These are phyloP conservation scores for Fusarium lateritium DNA, from an alignment of 2,329 filamentous ascomycete genomes.

Conservation along the genomic window DNA sequence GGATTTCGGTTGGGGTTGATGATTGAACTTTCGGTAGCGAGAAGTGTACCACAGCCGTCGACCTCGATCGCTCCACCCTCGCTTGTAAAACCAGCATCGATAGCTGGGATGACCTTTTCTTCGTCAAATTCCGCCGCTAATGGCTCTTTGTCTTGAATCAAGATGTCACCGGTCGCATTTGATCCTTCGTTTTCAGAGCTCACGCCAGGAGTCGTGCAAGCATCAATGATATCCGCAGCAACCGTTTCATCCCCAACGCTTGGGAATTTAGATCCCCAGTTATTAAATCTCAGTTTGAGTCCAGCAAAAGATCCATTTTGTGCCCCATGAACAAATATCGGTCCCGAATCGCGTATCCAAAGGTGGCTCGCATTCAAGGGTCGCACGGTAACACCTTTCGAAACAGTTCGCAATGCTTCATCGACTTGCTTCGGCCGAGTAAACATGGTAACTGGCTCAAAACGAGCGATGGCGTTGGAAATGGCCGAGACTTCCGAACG, in stretches of 20 bases:
- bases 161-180: too few relatives aligned
- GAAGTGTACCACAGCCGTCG: conserved; percentile 50
- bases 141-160: too few relatives aligned
- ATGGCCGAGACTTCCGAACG: conserved; percentile 46
- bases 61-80: conserved; percentile 50
- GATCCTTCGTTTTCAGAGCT: not conserved
- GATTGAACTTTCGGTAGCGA: conserved; percentile 50
- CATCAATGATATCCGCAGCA: conserved; percentile 19
- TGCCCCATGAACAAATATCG: conserved; percentile 38
- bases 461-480: conserved; percentile 45
- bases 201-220: not conserved
- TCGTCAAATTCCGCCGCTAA: too few relatives aligned
- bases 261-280: conserved; percentile 47
- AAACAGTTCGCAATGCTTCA: conserved; percentile 11
- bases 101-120: not conserved
- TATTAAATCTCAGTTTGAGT: conserved; percentile 50
- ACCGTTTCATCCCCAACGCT: conserved; percentile 22
- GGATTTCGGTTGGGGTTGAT: conserved; percentile 51
- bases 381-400: conserved; percentile 10
- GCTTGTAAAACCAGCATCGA: conserved; percentile 26
- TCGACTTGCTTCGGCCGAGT: conserved; percentile 18
- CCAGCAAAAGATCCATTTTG: conserved; percentile 20
- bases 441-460: conserved; percentile 48
- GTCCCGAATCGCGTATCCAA: conserved; percentile 51
- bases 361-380: conserved; percentile 36